phyloP scores from a whole-genome alignment of 805 yeast species.

The Saturnispora zaruensis region DNA sequence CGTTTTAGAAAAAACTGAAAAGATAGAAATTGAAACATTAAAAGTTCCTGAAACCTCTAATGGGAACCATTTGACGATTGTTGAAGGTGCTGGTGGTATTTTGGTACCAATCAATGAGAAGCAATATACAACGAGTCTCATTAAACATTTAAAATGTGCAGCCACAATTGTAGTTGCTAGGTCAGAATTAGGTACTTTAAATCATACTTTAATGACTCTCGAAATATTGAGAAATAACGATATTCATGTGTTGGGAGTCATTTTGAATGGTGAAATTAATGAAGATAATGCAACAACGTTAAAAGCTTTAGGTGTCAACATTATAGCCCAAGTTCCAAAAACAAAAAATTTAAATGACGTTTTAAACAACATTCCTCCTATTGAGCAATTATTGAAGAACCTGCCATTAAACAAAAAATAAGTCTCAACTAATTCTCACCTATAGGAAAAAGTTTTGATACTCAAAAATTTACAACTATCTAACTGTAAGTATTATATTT shows the following conservation, averaged over 20 bases:
- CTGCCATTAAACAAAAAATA: too few relatives aligned
- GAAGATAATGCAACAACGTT: slow-evolving; percentile 6
- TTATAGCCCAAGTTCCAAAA: slow-evolving; percentile 8
- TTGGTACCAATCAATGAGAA: slow-evolving; percentile 14
- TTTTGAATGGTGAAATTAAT: slow-evolving; percentile 6
- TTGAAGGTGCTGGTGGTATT: slow-evolving; percentile 20
- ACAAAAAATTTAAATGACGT: neutral
- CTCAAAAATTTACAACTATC: too few relatives aligned
- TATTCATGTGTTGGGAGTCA: slow-evolving; percentile 6
- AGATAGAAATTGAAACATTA: neutral
- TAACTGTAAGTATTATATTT: too few relatives aligned
- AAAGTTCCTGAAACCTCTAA: neutral
- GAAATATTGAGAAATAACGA: neutral
- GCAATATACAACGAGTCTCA: slow-evolving; percentile 12
- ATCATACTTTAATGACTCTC: slow-evolving; percentile 7
- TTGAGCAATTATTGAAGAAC: too few relatives aligned
- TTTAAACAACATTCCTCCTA: neutral
- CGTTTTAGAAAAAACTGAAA: slow-evolving; percentile 5
- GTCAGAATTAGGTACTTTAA: slow-evolving; percentile 11
- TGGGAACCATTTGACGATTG: neutral
- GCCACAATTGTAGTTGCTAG: slow-evolving; percentile 16
- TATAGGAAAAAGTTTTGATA: too few relatives aligned
- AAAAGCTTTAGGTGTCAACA: slow-evolving; percentile 6
- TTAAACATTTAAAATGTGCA: slow-evolving; percentile 6
- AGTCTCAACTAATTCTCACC: too few relatives aligned